These are phyloP conservation scores for Apophysomyces elegans DNA, from an alignment of 371 early-diverging fungal species.

Conservation along the genomic window DNA sequence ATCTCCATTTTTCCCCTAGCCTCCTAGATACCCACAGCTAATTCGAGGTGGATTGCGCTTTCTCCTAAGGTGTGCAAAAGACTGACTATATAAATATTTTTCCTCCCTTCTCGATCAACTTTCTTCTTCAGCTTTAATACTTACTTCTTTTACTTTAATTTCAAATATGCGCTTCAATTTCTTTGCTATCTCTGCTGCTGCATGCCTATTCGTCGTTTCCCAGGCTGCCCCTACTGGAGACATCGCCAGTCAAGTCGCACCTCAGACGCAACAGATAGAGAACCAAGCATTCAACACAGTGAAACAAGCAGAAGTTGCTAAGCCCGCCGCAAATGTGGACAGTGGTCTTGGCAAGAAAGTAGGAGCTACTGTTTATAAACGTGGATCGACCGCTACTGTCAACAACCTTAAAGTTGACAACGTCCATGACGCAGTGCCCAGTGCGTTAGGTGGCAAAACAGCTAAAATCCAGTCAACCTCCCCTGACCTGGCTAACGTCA, in stretches of 20 bases:
- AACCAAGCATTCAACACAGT: background rate
- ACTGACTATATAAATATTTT: background rate
- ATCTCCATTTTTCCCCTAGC: background rate
- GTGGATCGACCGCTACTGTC: background rate
- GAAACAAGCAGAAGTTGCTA: background rate
- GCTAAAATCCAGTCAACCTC: background rate
- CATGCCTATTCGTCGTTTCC: constrained; percentile 9
- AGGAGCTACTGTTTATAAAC: background rate
- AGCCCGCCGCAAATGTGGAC: background rate
- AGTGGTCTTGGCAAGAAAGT: background rate
- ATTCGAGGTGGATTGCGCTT: background rate
- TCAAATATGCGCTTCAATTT: constrained; percentile 18
- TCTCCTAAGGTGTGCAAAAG: constrained; percentile 1
- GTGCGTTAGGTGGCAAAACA: background rate
- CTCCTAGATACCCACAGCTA: background rate
- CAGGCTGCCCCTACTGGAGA: constrained; percentile 21
- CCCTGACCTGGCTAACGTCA: background rate
- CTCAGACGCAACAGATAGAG: background rate
- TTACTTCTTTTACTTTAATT: background rate
- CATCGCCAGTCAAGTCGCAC: background rate
- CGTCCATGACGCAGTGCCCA: background rate
- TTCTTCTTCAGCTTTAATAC: too few species aligned
- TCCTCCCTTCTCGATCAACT: background rate
- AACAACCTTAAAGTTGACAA: background rate
- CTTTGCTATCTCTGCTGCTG: constrained; percentile 20